phyloP scores from a whole-genome alignment of 2,329 filamentous ascomycete species.

The Talaromyces amestolkiae region DNA sequence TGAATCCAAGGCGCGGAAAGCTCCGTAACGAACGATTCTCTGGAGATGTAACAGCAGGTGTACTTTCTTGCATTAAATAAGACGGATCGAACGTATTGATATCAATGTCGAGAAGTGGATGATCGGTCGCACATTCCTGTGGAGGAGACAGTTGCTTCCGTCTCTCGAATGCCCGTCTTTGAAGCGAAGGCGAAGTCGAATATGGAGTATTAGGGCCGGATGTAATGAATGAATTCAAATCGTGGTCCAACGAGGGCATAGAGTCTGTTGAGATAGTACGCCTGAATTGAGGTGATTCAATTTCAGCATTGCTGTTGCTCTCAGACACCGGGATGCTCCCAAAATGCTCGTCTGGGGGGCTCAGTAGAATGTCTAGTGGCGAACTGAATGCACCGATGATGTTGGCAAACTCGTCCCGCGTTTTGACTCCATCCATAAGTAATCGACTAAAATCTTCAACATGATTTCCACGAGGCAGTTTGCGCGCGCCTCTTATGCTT shows the following conservation, averaged over 20 bases:
- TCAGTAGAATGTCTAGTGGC: conserved; percentile 56
- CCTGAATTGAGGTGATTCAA: conserved; percentile 44
- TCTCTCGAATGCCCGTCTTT: conserved; percentile 37
- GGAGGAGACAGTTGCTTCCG: conserved; percentile 51
- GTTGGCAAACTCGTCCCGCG: conserved; percentile 47
- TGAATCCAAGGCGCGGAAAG: conserved; percentile 45
- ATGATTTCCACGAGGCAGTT: conserved; percentile 42
- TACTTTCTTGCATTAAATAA: conserved; percentile 7
- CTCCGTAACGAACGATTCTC: conserved; percentile 30
- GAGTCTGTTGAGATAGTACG: conserved; percentile 59
- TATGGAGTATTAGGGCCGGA: conserved; percentile 44
- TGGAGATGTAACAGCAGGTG: conserved; percentile 21
- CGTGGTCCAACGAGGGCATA: conserved; percentile 53
- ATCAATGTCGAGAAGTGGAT: conserved; percentile 53
- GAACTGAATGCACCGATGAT: conserved; percentile 44
- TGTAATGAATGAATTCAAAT: conserved; percentile 50
- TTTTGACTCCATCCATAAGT: conserved; percentile 51
- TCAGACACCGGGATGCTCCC: conserved; percentile 37
- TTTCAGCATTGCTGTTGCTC: conserved; percentile 47
- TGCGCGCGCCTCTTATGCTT: conserved; percentile 39
- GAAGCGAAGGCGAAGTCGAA: conserved; percentile 39
- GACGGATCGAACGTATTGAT: conserved; percentile 24
- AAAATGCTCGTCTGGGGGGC: conserved; percentile 50
- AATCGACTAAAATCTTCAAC: conserved; percentile 55
- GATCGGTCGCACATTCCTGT: conserved; percentile 56